Percentiles rank a stretch among this genome's conserved stretches.
Evolutionary conservation across 371 early-diverging fungal genomes (phyloP).

Genomic region (Apophysomyces variabilis): DNA sequence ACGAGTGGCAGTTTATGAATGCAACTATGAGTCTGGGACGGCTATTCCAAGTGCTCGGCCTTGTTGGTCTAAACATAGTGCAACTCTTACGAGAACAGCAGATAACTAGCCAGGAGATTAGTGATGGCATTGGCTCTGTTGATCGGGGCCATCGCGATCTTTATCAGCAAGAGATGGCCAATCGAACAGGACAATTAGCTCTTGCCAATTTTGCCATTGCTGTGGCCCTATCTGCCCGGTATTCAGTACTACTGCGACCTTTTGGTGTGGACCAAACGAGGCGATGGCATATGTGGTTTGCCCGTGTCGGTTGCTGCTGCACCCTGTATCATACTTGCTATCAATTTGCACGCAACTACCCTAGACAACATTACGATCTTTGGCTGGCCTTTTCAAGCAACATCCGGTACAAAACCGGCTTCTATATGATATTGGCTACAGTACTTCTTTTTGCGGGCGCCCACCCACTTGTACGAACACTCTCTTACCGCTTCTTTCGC

Average conservation of each 20-base stretch:
- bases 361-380: constrained; percentile 16
- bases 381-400: constrained; percentile 24
- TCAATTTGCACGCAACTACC: constrained; percentile 31
- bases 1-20: constrained; percentile 2
- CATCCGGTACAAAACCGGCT: constrained; percentile 34
- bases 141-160: constrained; percentile 16
- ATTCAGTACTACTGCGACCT: constrained; percentile 19
- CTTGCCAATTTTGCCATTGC: constrained; percentile 34
- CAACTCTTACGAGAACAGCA: background rate
- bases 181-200: constrained; percentile 42
- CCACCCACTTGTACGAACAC: constrained; percentile 36
- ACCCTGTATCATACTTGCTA: constrained; percentile 38
- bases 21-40: background rate
- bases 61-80: background rate
- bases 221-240: constrained; percentile 37
- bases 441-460: constrained; percentile 29
- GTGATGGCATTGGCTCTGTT: background rate
- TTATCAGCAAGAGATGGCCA: constrained; percentile 29
- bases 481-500: constrained; percentile 44
- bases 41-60: background rate
- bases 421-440: constrained; percentile 20
- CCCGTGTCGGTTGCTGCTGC: constrained; percentile 24
- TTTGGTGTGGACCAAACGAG: constrained; percentile 23
- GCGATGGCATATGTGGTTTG: constrained; percentile 45
- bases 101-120: background rate